These are phyloP conservation scores for Talaromyces sp. DNA, from an alignment of 2,329 filamentous ascomycete genomes.

Conservation along the genomic window DNA sequence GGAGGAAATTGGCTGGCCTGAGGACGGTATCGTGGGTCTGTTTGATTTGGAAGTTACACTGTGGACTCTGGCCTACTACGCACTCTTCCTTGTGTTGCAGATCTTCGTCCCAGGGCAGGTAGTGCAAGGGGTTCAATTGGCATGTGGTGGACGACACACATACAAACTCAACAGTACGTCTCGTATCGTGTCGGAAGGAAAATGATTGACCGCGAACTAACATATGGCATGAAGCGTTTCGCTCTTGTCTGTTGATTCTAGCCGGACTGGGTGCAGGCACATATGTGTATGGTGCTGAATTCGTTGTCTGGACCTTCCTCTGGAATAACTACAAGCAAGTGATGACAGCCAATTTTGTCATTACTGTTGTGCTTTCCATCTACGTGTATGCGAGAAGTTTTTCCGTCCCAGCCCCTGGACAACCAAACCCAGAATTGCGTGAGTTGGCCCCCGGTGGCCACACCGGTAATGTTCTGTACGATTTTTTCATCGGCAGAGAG, in stretches of 20 bases:
- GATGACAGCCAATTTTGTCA: conserved; percentile 73
- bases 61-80: conserved; percentile 72
- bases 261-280: conserved; percentile 69
- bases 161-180: conserved; percentile 74
- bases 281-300: conserved; percentile 68
- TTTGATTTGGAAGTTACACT: conserved; percentile 62
- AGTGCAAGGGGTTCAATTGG: conserved; percentile 63
- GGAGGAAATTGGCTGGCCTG: conserved; percentile 73
- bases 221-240: conserved; percentile 53
- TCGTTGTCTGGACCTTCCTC: conserved; percentile 87
- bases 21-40: conserved; percentile 63
- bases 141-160: conserved; percentile 66
- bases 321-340: conserved; percentile 85
- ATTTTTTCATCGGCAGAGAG: conserved; percentile 95
- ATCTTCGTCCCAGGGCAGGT: conserved; percentile 69
- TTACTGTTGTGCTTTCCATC: conserved; percentile 65
- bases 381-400: conserved; percentile 83
- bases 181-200: not conserved
- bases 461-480: conserved; percentile 80
- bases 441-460: conserved; percentile 77
- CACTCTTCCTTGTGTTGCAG: conserved; percentile 68
- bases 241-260: conserved; percentile 68
- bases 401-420: conserved; percentile 55
- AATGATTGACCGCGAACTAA: not conserved
- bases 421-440: conserved; percentile 64